phyloP scores from a whole-genome alignment of 306 rosid genomes.

The Sphenostylis stenocarpa region DNA sequence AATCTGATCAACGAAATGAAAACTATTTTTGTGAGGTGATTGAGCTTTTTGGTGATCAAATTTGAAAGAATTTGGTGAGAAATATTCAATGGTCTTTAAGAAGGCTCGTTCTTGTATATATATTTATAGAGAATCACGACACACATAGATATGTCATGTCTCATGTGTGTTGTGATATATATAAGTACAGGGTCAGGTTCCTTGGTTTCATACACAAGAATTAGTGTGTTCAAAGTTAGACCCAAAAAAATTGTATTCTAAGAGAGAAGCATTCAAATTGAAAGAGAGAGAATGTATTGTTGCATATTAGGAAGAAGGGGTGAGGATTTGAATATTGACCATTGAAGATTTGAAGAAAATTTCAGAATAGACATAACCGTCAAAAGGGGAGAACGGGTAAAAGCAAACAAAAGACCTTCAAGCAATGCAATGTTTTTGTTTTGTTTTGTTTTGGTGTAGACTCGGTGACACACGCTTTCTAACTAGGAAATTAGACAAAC shows the following conservation, averaged over 20 bases:
- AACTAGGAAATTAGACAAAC: constrained; percentile 21
- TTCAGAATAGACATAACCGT: constrained; percentile 34
- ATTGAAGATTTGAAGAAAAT: constrained; percentile 51
- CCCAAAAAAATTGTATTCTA: constrained; percentile 33
- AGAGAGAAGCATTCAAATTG: constrained; percentile 46
- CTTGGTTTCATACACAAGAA: constrained; percentile 32
- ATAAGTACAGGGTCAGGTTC: not conserved
- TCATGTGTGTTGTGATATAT: constrained; percentile 6
- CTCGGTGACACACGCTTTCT: constrained; percentile 34
- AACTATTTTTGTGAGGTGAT: not conserved
- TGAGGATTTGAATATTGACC: constrained; percentile 72
- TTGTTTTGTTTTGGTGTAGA: not conserved
- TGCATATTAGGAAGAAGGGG: not conserved
- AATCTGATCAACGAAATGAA: constrained; percentile 7
- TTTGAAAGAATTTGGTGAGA: constrained; percentile 13
- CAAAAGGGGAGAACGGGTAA: constrained; percentile 54
- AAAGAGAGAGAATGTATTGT: not conserved
- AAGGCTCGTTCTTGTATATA: constrained; percentile 19
- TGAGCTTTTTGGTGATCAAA: constrained; percentile 21
- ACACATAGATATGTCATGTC: constrained; percentile 3
- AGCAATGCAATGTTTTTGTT: not conserved
- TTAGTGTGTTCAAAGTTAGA: constrained; percentile 48
- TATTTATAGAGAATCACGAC: not conserved
- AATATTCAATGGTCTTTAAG: constrained; percentile 25
- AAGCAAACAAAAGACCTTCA: not conserved